phyloP scores from a whole-genome alignment of 768 basidiomycete genomes.

The Cystobasidium onofrii region DNA sequence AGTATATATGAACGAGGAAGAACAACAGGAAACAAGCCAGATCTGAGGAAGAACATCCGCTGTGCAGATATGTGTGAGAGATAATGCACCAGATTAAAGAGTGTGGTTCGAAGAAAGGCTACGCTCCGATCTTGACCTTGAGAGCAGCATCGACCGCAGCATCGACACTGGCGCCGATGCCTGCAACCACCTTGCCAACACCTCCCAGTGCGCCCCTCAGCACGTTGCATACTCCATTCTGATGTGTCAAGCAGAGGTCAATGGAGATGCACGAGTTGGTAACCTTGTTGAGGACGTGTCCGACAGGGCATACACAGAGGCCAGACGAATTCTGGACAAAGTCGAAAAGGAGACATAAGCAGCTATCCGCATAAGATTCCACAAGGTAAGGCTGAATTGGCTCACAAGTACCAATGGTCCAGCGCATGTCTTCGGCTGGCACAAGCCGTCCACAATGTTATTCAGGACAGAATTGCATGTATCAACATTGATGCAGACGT shows the following conservation, averaged over 20 bases:
- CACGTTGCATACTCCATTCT: not conserved
- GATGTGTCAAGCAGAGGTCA: not conserved
- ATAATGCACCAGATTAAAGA: not conserved
- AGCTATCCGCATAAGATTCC: too few species aligned
- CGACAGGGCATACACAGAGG: not conserved
- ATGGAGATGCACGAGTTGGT: constrained; percentile 1
- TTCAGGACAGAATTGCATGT: not conserved
- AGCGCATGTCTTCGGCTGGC: not conserved
- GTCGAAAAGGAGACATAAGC: too few species aligned
- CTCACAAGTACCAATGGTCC: not conserved
- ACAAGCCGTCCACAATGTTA: not conserved
- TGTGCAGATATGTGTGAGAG: too few species aligned
- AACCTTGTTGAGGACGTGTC: not conserved
- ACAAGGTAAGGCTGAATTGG: not conserved
- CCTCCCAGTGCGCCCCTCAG: not conserved
- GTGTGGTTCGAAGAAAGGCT: not conserved
- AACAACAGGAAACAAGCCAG: not conserved
- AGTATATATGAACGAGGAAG: not conserved
- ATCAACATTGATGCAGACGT: not conserved
- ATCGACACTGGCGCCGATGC: constrained; percentile 5
- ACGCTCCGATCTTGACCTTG: constrained; percentile 6
- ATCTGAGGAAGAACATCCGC: not conserved
- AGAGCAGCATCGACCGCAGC: constrained; percentile 1
- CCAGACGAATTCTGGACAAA: not conserved
- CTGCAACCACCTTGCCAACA: not conserved